Evolutionary conservation across 2,329 filamentous ascomycete genomes (phyloP).

Genomic region (Scedosporium minutisporum): DNA sequence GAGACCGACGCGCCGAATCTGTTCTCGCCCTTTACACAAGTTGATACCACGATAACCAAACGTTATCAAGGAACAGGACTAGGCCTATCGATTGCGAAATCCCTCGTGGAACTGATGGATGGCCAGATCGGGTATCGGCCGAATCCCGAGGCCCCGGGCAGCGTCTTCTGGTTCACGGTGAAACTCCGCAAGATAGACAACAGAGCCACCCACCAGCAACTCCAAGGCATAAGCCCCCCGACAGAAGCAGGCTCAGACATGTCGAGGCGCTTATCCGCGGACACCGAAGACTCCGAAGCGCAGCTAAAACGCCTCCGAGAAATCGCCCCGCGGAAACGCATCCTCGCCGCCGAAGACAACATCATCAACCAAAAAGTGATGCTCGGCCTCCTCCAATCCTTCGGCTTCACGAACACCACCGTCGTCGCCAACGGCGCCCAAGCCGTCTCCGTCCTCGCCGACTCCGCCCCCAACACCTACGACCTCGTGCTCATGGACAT

Average conservation of each 20-base stretch:
- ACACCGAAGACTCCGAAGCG: constrained; percentile 9
- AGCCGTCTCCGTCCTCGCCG: constrained; percentile 20
- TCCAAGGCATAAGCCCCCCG: constrained; percentile 16
- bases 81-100: constrained; percentile 48
- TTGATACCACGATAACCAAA: constrained; percentile 42
- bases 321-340: constrained; percentile 27
- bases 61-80: constrained; percentile 46
- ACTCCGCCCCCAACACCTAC: constrained; percentile 14
- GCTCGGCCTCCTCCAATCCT: constrained; percentile 22
- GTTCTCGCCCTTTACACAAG: constrained; percentile 46
- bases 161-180: constrained; percentile 42
- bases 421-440: constrained; percentile 12
- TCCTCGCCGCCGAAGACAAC: constrained; percentile 32
- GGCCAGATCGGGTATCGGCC: constrained; percentile 31
- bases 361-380: constrained; percentile 32
- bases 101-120: constrained; percentile 45
- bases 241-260: constrained; percentile 5
- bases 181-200: constrained; percentile 24
- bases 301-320: constrained; percentile 19
- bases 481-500: constrained; percentile 32
- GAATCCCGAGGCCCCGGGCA: constrained; percentile 36
- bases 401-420: constrained; percentile 27
- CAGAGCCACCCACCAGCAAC: constrained; percentile 11
- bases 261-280: constrained; percentile 15
- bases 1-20: constrained; percentile 33